Percentiles rank a stretch among this genome's conserved stretches.
These are phyloP conservation scores for Colletotrichum phormii DNA, from an alignment of 2,329 filamentous ascomycete species.

Conservation along the genomic window DNA sequence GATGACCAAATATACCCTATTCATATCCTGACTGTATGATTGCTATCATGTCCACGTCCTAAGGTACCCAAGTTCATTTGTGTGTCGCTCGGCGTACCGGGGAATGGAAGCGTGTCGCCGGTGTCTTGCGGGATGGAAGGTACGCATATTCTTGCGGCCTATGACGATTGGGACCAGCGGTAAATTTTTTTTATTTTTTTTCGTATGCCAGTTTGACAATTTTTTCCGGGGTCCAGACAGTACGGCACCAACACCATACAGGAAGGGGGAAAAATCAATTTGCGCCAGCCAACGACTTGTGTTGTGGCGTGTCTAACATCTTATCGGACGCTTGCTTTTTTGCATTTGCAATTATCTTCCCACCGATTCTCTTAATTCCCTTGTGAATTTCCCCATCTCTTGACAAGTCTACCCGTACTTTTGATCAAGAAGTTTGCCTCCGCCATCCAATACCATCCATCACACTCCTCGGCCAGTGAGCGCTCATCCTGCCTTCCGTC, in stretches of 20 bases:
- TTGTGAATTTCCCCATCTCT: neutral
- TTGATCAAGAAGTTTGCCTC: neutral
- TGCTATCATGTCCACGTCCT: neutral
- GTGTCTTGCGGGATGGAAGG: neutral
- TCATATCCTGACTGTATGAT: neutral
- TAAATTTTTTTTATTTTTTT: neutral
- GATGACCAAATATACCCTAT: neutral
- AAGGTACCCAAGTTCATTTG: too few species aligned
- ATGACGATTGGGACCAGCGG: neutral
- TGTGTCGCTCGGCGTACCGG: neutral
- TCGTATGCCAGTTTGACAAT: neutral
- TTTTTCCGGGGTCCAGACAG: neutral
- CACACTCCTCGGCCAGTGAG: neutral
- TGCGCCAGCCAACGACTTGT: constrained; percentile 4
- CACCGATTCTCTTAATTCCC: neutral
- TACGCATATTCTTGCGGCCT: neutral
- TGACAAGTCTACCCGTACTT: neutral
- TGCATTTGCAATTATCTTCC: neutral
- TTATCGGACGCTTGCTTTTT: constrained; percentile 20
- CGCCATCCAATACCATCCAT: neutral
- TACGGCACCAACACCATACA: neutral
- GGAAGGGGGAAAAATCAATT: neutral
- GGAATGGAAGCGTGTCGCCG: neutral
- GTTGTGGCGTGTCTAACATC: constrained; percentile 9
- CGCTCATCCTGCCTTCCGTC: neutral